A percentile compares a stretch with the other conserved stretches of the same genome.
Evolutionary conservation across 441 rosid species (phyloP).

Genomic region (Populus hybrid): DNA sequence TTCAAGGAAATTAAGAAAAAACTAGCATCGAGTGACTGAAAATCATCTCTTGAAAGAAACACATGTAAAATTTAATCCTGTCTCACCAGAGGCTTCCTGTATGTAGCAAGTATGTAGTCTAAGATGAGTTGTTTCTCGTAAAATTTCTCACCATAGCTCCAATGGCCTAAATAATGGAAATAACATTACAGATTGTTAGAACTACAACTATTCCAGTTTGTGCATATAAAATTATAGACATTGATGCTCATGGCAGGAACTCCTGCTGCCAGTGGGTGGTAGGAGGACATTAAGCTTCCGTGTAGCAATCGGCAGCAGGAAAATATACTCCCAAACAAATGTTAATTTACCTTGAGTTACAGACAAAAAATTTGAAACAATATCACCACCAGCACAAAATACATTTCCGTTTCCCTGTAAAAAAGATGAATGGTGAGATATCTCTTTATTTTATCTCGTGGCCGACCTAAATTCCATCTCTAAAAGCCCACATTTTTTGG

Average conservation of each 20-base stretch:
- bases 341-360: not conserved
- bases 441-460: too few relatives aligned
- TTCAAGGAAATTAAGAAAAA: constrained; percentile 1
- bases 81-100: constrained; percentile 32
- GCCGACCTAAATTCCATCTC: too few relatives aligned
- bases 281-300: not conserved
- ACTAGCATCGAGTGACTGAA: not conserved
- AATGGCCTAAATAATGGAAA: constrained; percentile 25
- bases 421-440: too few relatives aligned
- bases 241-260: not conserved
- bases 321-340: constrained; percentile 3
- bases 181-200: not conserved
- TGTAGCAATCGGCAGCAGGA: not conserved
- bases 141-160: constrained; percentile 29
- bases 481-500: not conserved
- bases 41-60: too few relatives aligned
- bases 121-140: constrained; percentile 16
- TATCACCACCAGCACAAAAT: too few relatives aligned
- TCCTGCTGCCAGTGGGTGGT: not conserved
- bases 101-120: constrained; percentile 31
- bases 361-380: not conserved
- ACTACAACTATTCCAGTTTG: not conserved
- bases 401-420: not conserved
- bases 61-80: too few relatives aligned
- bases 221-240: not conserved